Conservation (phyloP, 306 rosid species). For the Corylus heterophylla region DNA sequence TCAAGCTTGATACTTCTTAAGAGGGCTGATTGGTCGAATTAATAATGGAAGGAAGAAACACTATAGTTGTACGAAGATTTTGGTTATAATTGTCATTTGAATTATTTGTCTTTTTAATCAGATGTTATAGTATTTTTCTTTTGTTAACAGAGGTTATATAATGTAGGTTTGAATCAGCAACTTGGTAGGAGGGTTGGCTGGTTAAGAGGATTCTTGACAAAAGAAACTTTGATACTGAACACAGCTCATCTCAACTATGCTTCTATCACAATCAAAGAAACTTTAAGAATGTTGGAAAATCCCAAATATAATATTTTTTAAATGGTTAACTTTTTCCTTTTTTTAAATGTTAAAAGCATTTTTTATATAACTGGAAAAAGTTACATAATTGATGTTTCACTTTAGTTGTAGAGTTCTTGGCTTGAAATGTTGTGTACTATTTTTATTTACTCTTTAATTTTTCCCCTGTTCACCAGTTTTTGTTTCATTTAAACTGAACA, state of each 20-base stretch:
- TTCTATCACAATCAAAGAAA: background rate
- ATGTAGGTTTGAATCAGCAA: background rate
- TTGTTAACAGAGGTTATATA: background rate
- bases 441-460: background rate
- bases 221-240: background rate
- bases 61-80: background rate
- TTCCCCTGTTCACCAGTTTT: background rate
- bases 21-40: background rate
- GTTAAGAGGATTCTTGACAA: background rate
- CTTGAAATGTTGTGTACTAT: background rate
- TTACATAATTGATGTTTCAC: background rate
- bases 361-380: background rate
- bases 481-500: background rate
- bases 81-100: background rate
- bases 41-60: background rate
- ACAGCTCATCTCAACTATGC: background rate
- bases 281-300: background rate
- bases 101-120: background rate
- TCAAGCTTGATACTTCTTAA: background rate
- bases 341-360: background rate
- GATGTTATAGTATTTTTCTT: background rate
- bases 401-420: background rate
- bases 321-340: background rate
- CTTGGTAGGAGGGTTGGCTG: background rate
- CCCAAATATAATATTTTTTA: background rate